phyloP scores from a whole-genome alignment of 129 eudicot genomes.

The Lactuca saligna region DNA sequence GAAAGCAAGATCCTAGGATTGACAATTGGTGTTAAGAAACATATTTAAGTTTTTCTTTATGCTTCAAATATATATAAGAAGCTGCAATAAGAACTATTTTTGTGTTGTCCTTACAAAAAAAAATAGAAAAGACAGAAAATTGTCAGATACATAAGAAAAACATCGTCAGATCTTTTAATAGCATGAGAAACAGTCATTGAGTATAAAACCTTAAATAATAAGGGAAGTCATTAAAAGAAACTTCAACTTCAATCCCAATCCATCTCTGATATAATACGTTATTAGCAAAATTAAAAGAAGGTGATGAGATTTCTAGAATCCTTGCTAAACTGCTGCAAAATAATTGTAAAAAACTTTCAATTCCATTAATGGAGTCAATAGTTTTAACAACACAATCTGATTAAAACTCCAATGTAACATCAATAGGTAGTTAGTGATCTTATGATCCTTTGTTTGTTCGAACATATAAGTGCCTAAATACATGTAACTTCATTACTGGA shows the following conservation, averaged over 20 bases:
- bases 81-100: slow-evolving; percentile 89
- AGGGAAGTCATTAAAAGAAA: slow-evolving; percentile 71
- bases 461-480: not conserved
- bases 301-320: slow-evolving; percentile 55
- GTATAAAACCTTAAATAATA: no score
- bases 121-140: not conserved
- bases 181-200: slow-evolving; percentile 24
- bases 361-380: not conserved
- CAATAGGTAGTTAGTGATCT: not conserved
- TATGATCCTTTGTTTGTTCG: not conserved
- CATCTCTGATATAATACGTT: no score
- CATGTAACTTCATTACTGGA: not conserved
- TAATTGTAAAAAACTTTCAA: not conserved
- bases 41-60: slow-evolving; percentile 63
- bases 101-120: slow-evolving; percentile 72
- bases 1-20: slow-evolving; percentile 87
- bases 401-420: not conserved
- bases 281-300: not conserved
- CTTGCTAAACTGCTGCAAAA: slow-evolving; percentile 62
- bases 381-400: not conserved
- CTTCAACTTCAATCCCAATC: slow-evolving; percentile 46
- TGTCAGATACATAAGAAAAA: slow-evolving; percentile 7
- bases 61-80: slow-evolving; percentile 79
- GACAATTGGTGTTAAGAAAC: no score
- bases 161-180: slow-evolving; percentile 49